Base-by-base conservation (phyloP, 305 asterid species). In the Withania somnifera region DNA sequence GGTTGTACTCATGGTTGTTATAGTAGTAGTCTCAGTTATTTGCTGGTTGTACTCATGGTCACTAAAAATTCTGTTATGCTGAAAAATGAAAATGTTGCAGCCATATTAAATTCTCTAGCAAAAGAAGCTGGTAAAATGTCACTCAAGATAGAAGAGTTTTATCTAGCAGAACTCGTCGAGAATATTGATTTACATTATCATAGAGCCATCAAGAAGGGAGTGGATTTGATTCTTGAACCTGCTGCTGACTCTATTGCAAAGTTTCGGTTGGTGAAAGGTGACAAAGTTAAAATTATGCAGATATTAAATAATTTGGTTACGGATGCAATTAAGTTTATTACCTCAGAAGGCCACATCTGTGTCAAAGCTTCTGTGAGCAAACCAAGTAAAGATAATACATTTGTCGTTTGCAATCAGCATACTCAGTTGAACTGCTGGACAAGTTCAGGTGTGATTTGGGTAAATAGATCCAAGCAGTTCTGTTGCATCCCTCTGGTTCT, bases 71-170 rank as follows among this genome's bases (percentile, higher is more conserved):
- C 20, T 10, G 4, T 61, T 38, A 77, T 34, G 19, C 24, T 42
- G 30, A 22, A 24, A 75, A 36, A n/a, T 42, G 30, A 22, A 24
- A 75, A 36, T 69, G 14, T 68, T 80, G 28, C 38, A 94, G 97
- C 90, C 17, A 90, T 93, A 67, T 69, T 95, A 88, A 90, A 91
- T 79, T 87, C 95, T 38, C 89, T 15, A 91, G 92, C 32, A 93
- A 91, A 88, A 92, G 97, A 93, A 81, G 93, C 97, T 0, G 97
- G 96, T 2, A 93, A 90, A 54, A 92, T 91, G 93, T 93, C 88
- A 67, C 91, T 95, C 1, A 91, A 89, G 45, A 92, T 89, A 84
- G 93, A 92, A 42, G 95, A 89, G 38, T 93, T 95, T 56, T 86
- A 90, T 84, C 45, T 92, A 50, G 92, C 83, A 30, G 83, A 90